Conservation (phyloP, 2,329 filamentous ascomycete genomes). For the Pseudogymnoascus sp. region DNA sequence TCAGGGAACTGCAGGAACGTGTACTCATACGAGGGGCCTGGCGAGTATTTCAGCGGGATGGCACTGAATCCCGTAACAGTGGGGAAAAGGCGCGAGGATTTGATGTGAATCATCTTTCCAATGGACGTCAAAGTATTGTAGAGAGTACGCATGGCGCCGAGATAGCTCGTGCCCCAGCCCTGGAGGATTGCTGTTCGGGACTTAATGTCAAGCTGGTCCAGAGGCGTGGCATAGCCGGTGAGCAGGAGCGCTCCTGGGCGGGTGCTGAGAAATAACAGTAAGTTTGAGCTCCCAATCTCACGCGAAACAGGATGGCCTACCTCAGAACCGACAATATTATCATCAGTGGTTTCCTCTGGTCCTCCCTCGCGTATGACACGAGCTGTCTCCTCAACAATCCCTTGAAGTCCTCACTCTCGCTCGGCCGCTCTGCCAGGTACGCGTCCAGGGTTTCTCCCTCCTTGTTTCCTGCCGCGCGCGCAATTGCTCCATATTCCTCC, state of each 20-base stretch:
- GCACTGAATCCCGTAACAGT: conserved; percentile 52
- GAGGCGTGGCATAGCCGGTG: conserved; percentile 58
- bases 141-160: conserved; percentile 48
- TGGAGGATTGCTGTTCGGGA: conserved; percentile 56
- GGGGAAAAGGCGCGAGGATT: conserved; percentile 48
- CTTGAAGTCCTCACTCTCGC: conserved; percentile 46
- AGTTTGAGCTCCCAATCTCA: background rate
- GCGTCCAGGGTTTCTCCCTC: conserved; percentile 36
- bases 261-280: conserved; percentile 38
- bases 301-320: conserved; percentile 17
- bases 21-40: conserved; percentile 31
- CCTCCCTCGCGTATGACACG: conserved; percentile 22
- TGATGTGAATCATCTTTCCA: conserved; percentile 36
- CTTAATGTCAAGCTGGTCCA: conserved; percentile 53
- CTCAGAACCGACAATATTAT: conserved; percentile 25
- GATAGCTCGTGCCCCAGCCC: conserved; percentile 52
- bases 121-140: conserved; percentile 49
- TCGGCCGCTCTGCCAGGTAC: conserved; percentile 47
- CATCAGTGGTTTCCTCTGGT: conserved; percentile 23
- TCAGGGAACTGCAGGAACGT: conserved; percentile 25
- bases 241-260: conserved; percentile 56
- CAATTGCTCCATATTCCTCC: conserved; percentile 42
- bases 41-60: conserved; percentile 36
- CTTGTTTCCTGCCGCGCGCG: conserved; percentile 27
- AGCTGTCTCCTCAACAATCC: conserved; percentile 41